Evolutionary conservation across 805 yeast genomes (phyloP).

Genomic region (Ogataea henricii): DNA sequence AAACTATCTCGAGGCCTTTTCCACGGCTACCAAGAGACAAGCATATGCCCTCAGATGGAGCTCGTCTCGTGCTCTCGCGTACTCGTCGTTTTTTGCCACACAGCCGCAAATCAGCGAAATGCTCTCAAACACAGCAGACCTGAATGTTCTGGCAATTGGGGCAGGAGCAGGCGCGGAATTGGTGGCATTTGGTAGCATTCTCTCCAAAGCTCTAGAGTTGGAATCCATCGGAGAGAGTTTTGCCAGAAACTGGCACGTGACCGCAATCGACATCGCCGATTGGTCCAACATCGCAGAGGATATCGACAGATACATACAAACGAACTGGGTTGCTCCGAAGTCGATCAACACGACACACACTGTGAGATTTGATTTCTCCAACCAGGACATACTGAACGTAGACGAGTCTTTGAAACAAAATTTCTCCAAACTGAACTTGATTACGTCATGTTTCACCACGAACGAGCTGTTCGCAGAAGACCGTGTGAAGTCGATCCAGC

Average conservation of each 20-base stretch:
- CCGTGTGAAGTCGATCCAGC: slow-evolving; percentile 57
- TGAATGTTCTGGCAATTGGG: slow-evolving; percentile 62
- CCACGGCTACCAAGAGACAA: slow-evolving; percentile 57
- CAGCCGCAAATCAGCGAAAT: slow-evolving; percentile 44
- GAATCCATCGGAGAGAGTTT: slow-evolving; percentile 10
- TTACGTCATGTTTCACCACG: slow-evolving; percentile 81
- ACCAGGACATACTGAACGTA: slow-evolving; percentile 40
- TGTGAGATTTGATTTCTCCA: slow-evolving; percentile 36
- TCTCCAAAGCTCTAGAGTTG: slow-evolving; percentile 36
- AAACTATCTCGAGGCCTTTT: slow-evolving; percentile 71
- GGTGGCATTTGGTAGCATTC: slow-evolving; percentile 62
- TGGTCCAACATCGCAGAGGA: slow-evolving; percentile 61
- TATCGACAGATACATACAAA: slow-evolving; percentile 44
- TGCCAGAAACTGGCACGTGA: slow-evolving; percentile 36
- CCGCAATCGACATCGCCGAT: slow-evolving; percentile 75
- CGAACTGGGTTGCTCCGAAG: slow-evolving; percentile 55
- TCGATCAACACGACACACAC: slow-evolving; percentile 17
- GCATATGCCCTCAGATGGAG: slow-evolving; percentile 88
- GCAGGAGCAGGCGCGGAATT: slow-evolving; percentile 92
- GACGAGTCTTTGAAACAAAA: slow-evolving; percentile 18
- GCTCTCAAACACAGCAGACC: slow-evolving; percentile 33
- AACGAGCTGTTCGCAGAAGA: slow-evolving; percentile 80
- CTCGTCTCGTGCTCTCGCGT: slow-evolving; percentile 77
- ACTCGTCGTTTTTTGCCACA: slow-evolving; percentile 63
- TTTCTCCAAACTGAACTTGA: slow-evolving; percentile 43